These are phyloP conservation scores for Talaromyces verruculosus DNA, from an alignment of 2,329 filamentous ascomycete species.

Conservation along the genomic window DNA sequence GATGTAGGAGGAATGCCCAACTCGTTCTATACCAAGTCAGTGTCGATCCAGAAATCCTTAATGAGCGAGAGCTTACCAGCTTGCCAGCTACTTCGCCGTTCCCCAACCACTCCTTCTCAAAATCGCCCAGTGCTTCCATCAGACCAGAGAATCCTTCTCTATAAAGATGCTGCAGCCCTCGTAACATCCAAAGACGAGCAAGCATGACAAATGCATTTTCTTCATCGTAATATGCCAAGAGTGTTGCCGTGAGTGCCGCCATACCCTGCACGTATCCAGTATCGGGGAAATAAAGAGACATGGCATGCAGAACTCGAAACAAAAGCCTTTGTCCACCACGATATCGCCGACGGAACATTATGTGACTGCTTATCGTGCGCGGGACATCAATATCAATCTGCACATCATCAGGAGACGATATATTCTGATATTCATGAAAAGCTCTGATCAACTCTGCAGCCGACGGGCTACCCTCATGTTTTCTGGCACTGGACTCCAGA, in stretches of 20 bases:
- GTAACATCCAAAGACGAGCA: conserved; percentile 86
- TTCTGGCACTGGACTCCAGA: conserved; percentile 71
- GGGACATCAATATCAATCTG: conserved; percentile 98
- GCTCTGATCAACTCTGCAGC: conserved; percentile 70
- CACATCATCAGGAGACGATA: conserved; percentile 81
- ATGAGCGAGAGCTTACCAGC: conserved; percentile 60
- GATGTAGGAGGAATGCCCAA: conserved; percentile 80
- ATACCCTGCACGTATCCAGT: conserved; percentile 98
- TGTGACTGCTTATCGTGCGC: conserved; percentile 88
- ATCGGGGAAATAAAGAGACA: conserved; percentile 86
- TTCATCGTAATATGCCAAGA: conserved; percentile 96
- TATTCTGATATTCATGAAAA: conserved; percentile 71
- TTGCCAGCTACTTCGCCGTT: conserved; percentile 76
- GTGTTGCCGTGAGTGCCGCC: conserved; percentile 86
- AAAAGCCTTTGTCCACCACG: conserved; percentile 86
- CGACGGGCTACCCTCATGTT: conserved; percentile 59
- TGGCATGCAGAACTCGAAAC: conserved; percentile 87
- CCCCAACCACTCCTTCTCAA: conserved; percentile 78
- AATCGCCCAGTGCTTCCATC: conserved; percentile 81
- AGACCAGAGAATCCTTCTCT: conserved; percentile 79
- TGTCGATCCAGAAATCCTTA: conserved; percentile 10
- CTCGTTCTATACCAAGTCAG: conserved; percentile 56
- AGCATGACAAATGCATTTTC: conserved; percentile 94
- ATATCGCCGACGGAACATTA: conserved; percentile 94
- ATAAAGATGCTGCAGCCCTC: conserved; percentile 83